Evolutionary conservation across 2,329 filamentous ascomycete genomes (phyloP).

Genomic region (Verticillium tricorpus): DNA sequence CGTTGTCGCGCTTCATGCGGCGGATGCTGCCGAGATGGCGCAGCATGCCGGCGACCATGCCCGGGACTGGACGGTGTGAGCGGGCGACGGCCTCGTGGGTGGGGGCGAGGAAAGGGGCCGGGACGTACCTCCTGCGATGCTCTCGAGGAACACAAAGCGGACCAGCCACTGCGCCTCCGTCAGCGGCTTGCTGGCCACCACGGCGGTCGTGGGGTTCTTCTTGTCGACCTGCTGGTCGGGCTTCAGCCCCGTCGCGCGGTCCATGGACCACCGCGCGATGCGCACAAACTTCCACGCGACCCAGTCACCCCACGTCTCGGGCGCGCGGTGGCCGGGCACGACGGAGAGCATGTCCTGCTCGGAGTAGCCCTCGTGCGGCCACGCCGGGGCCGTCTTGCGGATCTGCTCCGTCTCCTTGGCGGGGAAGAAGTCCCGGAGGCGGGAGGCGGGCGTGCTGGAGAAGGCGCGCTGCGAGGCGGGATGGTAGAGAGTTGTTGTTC

Average conservation of each 20-base stretch:
- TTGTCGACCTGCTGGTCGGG: conserved; percentile 67
- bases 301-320: conserved; percentile 70
- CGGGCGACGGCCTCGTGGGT: neutral
- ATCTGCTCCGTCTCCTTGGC: conserved; percentile 57
- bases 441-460: conserved; percentile 41
- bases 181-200: conserved; percentile 54
- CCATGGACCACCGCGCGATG: conserved; percentile 73
- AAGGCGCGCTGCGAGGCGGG: conserved; percentile 31
- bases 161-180: conserved; percentile 87
- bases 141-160: conserved; percentile 89
- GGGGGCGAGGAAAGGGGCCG: neutral
- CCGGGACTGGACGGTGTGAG: conserved; percentile 59
- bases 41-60: conserved; percentile 95
- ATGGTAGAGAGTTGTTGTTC: conserved; percentile 17
- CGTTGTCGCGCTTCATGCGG: conserved; percentile 86
- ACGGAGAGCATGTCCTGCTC: conserved; percentile 74
- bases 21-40: conserved; percentile 81
- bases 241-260: conserved; percentile 68
- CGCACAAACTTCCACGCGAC: conserved; percentile 74
- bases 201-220: conserved; percentile 49
- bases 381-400: conserved; percentile 58
- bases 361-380: conserved; percentile 70
- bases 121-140: conserved; percentile 63
- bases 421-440: conserved; percentile 59
- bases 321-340: conserved; percentile 69